Conservation (phyloP, 768 basidiomycete species). For the Galerina marginata region DNA sequence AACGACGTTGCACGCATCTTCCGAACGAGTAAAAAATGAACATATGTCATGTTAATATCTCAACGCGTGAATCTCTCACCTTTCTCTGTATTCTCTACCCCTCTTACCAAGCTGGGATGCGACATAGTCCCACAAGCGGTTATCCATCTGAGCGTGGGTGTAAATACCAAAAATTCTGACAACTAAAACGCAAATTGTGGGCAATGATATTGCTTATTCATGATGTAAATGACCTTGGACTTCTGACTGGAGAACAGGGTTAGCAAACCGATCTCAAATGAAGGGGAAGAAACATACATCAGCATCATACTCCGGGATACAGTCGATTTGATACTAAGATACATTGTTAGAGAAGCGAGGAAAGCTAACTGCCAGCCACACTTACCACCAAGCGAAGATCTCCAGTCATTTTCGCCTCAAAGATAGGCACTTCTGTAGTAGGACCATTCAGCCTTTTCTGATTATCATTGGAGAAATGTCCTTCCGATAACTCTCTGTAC, state of each 20-base stretch:
- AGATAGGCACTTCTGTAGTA: slow-evolving; percentile 57
- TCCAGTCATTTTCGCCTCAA: slow-evolving; percentile 68
- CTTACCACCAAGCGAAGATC: slow-evolving; percentile 58
- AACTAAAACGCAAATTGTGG: slow-evolving; percentile 20
- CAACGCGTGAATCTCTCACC: slow-evolving; percentile 41
- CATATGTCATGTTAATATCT: slow-evolving; percentile 37
- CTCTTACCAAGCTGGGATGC: slow-evolving; percentile 40
- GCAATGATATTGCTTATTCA: neutral
- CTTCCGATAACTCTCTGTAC: slow-evolving; percentile 67
- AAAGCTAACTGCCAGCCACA: neutral
- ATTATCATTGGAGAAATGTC: slow-evolving; percentile 71
- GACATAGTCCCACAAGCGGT: slow-evolving; percentile 43
- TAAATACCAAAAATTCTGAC: slow-evolving; percentile 44
- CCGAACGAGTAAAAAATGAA: neutral
- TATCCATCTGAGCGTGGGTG: slow-evolving; percentile 43
- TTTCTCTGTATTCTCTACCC: slow-evolving; percentile 52
- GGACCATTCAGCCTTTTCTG: slow-evolving; percentile 60
- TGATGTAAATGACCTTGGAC: slow-evolving; percentile 30
- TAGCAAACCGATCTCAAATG: neutral
- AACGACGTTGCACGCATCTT: slow-evolving; percentile 6
- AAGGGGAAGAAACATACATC: slow-evolving; percentile 20
- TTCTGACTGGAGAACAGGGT: slow-evolving; percentile 16
- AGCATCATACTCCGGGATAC: slow-evolving; percentile 41
- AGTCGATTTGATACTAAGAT: slow-evolving; percentile 56
- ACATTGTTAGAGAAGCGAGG: neutral